Evolutionary conservation across 805 yeast genomes (phyloP), one percentile per base, ranked within the genome.

Genomic region (Dipodascopsis uninucleata): DNA sequence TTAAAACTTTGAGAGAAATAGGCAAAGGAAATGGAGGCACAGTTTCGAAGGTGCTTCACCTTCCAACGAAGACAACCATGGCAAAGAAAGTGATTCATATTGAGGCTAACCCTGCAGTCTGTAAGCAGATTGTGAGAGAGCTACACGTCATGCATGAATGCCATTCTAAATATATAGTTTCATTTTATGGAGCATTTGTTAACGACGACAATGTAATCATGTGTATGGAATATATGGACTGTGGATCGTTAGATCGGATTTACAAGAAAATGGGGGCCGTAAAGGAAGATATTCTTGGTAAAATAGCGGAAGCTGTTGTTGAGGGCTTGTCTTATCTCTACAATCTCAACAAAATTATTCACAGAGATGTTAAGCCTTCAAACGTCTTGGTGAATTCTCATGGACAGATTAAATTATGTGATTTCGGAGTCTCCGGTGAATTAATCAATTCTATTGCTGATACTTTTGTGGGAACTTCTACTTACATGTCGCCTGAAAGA

Each of bases 341-440:
- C 64, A 77, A 82, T 17, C 74, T 79, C 21, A 95, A 89, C 62
- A 78, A 87, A 49, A 90, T 93, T 60, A 85, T 93, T 46, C 99
- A 93, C 62, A 72, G 99, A 52, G 99, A 93, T 63, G 88, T 93
- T 56, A 93, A 93, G 62, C 98, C 98, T 0, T 84, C 94, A 4
- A 93, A 93, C 64, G 96, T 93, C 6, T 70, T 93, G 39, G 77
- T 93, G 66, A 88, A 86, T 50, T 82, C 88, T 31, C 76, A 72
- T 53, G 98, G 98, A 21, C 83, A 82, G 53, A 79, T 93, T 56
- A 93, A 89, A 64, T 72, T 93, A 41, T 90, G 97, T 67, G 98
- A 93, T 67, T 93, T 93, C 69, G 98, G 98, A 17, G 98, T 93
- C 22, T 82, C 95, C 61, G 98, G 98, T 8, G 96, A 87, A 60